These are phyloP conservation scores for Penicillium psychrosexuale DNA, from an alignment of 2,329 filamentous ascomycete species.

Conservation along the genomic window DNA sequence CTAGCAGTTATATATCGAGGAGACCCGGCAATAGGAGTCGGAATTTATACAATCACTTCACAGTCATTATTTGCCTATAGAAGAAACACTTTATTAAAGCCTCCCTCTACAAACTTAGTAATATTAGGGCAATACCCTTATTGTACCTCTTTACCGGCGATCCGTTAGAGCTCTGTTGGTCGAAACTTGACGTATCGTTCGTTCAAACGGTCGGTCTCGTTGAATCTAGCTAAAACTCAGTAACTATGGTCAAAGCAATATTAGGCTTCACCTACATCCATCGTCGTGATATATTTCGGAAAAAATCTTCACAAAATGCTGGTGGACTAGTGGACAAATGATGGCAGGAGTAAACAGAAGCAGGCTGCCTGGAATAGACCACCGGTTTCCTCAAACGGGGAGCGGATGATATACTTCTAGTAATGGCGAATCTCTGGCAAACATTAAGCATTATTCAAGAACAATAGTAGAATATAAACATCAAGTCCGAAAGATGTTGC, in stretches of 20 bases:
- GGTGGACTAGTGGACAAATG: slow-evolving; percentile 12
- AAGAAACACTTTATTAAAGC: slow-evolving; percentile 33
- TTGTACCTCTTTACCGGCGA: slow-evolving; percentile 22
- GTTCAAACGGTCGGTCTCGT: slow-evolving; percentile 18
- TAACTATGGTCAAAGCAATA: neutral
- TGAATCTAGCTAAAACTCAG: slow-evolving; percentile 15
- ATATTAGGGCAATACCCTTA: slow-evolving; percentile 21
- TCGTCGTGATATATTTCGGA: neutral
- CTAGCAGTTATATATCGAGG: slow-evolving; percentile 27
- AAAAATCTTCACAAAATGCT: slow-evolving; percentile 15
- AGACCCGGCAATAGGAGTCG: slow-evolving; percentile 28
- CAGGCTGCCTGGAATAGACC: slow-evolving; percentile 1
- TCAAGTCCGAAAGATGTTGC: slow-evolving; percentile 1
- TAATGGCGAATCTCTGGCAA: neutral
- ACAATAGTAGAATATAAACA: slow-evolving; percentile 1
- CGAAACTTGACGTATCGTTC: slow-evolving; percentile 25
- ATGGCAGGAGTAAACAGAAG: neutral
- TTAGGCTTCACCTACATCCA: neutral
- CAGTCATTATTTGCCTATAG: slow-evolving; percentile 21
- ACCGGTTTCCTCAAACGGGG: neutral
- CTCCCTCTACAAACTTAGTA: slow-evolving; percentile 22
- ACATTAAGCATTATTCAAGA: slow-evolving; percentile 5
- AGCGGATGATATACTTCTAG: neutral
- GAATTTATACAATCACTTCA: slow-evolving; percentile 30
- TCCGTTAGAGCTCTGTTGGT: slow-evolving; percentile 21